phyloP scores from a whole-genome alignment of 164 flowering plant genomes.

The Cinnamomum chago region DNA sequence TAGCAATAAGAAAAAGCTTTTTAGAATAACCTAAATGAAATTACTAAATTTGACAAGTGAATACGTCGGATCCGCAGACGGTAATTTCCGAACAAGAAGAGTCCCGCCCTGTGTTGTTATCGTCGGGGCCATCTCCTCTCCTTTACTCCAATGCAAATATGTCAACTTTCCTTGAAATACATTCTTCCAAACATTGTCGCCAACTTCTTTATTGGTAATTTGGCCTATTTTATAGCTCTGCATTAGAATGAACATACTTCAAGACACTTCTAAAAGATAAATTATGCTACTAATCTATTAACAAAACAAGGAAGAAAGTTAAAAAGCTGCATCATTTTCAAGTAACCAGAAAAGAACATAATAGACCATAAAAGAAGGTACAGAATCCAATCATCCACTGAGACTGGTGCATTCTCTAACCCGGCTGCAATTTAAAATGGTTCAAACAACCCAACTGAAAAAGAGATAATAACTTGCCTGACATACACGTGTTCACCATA shows the following conservation, averaged over 20 bases:
- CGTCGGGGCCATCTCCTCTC: conserved; percentile 78
- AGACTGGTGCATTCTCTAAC: not conserved
- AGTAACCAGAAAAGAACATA: not conserved
- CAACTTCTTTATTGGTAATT: conserved; percentile 39
- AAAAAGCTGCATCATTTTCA: not conserved
- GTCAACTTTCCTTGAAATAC: conserved; percentile 74
- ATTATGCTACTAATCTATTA: not conserved
- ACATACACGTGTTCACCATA: no score
- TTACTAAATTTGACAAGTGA: not conserved
- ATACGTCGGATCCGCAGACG: conserved; percentile 65
- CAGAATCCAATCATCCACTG: not conserved
- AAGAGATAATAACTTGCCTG: not conserved
- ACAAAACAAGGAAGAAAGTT: not conserved
- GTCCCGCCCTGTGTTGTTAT: conserved; percentile 56
- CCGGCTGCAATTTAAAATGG: not conserved
- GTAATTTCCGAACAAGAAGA: conserved; percentile 87
- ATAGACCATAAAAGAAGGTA: not conserved
- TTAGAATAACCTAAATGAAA: not conserved
- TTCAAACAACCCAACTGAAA: not conserved
- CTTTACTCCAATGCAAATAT: conserved; percentile 73
- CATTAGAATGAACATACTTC: conserved; percentile 15
- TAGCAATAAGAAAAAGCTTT: not conserved
- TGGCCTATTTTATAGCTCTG: conserved; percentile 58
- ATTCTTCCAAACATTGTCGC: conserved; percentile 48
- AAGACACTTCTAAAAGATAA: not conserved